Base-by-base conservation (phyloP, 805 yeast genomes). In the Saturnispora gosingensis region DNA sequence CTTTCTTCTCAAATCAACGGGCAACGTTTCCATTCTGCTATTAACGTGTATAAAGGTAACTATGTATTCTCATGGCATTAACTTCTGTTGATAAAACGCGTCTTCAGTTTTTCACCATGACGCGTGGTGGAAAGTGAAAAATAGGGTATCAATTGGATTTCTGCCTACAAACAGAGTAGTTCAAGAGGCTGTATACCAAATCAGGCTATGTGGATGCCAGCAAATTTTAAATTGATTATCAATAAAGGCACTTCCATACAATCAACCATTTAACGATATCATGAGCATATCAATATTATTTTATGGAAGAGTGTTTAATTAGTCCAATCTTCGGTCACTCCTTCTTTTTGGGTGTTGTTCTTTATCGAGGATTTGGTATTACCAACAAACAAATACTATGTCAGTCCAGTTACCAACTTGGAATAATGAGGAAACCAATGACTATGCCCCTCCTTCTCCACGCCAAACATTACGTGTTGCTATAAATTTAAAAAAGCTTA, bases 391-490 rank as follows among this genome's bases (percentile, higher is more conserved):
- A 18, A n/a, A 34, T n/a, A 34, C 4, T 10, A 53, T 53, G 54
- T 43, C 52, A 18, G 28, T 43, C 13, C 28, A 32, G 13, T 53
- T 66, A 9, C 69, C 69, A 1, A 25, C 59, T 1, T 62, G 54
- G 49, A 56, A 57, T 11, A 66, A 61, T 38, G 69, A 64, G 42
- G 70, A 66, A 11, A 58, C 63, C 43, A 66, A 66, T 42, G 68
- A 65, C 22, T 68, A 65, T 53, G 45, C 57, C 32, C 56, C 73
- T 40, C 89, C 88, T 10, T 75, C 78, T 43, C 74, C 90, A 3
- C 73, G 88, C 54, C 95, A 83, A 64, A 73, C 78, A 1, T 69
- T 83, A 48, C 72, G 88, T 47, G 77, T 88, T 46, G 83, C 91
- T 16, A 69, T 85, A 56, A 85, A 87, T 58, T 72, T 88, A 62